Evolutionary conservation across 768 basidiomycete species (phyloP).

Genomic region (Trametes maxima): DNA sequence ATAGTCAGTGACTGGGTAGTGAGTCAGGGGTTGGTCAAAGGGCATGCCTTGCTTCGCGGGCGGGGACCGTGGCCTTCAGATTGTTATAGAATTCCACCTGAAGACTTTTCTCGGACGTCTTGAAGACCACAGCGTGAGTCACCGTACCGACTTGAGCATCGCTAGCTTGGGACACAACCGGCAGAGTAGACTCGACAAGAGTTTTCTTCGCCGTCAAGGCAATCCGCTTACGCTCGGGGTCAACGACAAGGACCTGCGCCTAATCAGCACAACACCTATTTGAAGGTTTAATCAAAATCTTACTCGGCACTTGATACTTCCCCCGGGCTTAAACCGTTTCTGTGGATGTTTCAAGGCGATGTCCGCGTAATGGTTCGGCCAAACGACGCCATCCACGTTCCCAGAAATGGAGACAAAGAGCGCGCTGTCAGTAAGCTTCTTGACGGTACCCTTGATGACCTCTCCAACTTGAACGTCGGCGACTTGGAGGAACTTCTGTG

Average conservation of each 20-base stretch:
- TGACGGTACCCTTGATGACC: constrained; percentile 84
- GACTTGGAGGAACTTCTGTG: constrained; percentile 84
- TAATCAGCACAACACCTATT: constrained; percentile 1
- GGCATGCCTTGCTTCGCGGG: constrained; percentile 77
- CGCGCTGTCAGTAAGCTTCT: constrained; percentile 76
- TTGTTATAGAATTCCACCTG: constrained; percentile 92
- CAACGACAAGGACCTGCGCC: constrained; percentile 75
- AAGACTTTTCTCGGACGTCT: constrained; percentile 76
- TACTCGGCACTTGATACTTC: constrained; percentile 83
- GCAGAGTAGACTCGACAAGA: constrained; percentile 77
- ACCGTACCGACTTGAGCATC: constrained; percentile 72
- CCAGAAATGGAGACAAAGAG: constrained; percentile 88
- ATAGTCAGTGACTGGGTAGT: constrained; percentile 3
- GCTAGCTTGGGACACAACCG: constrained; percentile 63
- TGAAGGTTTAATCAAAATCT: constrained; percentile 29
- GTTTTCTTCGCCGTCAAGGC: constrained; percentile 91
- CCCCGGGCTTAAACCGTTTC: constrained; percentile 84
- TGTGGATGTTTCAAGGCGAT: constrained; percentile 92
- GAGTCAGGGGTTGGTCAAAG: neutral
- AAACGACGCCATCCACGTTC: constrained; percentile 88
- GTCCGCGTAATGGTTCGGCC: constrained; percentile 95
- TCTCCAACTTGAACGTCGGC: constrained; percentile 85
- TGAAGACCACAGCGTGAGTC: constrained; percentile 82
- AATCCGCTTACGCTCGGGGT: constrained; percentile 79
- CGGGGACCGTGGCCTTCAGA: constrained; percentile 78